Percentiles rank a stretch among this genome's conserved stretches.
These are phyloP conservation scores for Globisporangium cystogenes DNA, from an alignment of 352 stramenopile species.

Conservation along the genomic window DNA sequence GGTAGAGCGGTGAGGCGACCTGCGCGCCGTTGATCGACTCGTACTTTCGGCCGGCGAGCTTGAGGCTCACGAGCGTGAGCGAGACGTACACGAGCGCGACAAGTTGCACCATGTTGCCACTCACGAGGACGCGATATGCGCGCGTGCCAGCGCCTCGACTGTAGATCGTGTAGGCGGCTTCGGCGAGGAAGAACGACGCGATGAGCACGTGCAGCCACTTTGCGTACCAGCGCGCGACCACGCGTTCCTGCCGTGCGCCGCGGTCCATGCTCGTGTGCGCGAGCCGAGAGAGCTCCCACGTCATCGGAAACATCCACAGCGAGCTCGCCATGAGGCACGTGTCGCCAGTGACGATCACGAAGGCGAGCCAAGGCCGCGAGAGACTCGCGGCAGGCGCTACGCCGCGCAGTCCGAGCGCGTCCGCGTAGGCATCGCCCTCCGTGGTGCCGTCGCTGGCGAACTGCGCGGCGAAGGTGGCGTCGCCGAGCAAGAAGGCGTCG, in stretches of 20 bases:
- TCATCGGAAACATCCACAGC: slow-evolving; percentile 49
- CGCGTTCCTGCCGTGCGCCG: slow-evolving; percentile 19
- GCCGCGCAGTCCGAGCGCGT: slow-evolving; percentile 30
- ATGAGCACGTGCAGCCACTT: slow-evolving; percentile 30
- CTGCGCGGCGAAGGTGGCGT: slow-evolving; percentile 3
- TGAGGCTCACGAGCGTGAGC: slow-evolving; percentile 34
- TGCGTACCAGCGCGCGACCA: slow-evolving; percentile 19
- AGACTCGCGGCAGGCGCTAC: slow-evolving; percentile 31
- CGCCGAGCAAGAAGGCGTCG: slow-evolving; percentile 25
- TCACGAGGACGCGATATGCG: slow-evolving; percentile 34
- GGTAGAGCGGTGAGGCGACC: slow-evolving; percentile 50
- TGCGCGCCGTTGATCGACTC: slow-evolving; percentile 35
- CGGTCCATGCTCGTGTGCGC: slow-evolving; percentile 35
- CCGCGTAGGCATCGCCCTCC: slow-evolving; percentile 21
- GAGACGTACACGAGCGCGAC: slow-evolving; percentile 35
- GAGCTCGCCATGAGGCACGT: slow-evolving; percentile 33
- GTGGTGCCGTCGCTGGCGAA: slow-evolving; percentile 3
- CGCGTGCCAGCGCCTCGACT: slow-evolving; percentile 29
- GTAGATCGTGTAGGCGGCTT: slow-evolving; percentile 29
- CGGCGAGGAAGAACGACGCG: slow-evolving; percentile 28
- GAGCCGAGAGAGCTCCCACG: slow-evolving; percentile 32
- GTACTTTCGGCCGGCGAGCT: slow-evolving; percentile 40
- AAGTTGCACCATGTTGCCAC: slow-evolving; percentile 34
- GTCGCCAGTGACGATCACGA: slow-evolving; percentile 34
- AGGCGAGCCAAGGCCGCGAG: slow-evolving; percentile 31